Base-by-base conservation (phyloP, 495 filamentous ascomycete species). In the Hypoxylon rickii region DNA sequence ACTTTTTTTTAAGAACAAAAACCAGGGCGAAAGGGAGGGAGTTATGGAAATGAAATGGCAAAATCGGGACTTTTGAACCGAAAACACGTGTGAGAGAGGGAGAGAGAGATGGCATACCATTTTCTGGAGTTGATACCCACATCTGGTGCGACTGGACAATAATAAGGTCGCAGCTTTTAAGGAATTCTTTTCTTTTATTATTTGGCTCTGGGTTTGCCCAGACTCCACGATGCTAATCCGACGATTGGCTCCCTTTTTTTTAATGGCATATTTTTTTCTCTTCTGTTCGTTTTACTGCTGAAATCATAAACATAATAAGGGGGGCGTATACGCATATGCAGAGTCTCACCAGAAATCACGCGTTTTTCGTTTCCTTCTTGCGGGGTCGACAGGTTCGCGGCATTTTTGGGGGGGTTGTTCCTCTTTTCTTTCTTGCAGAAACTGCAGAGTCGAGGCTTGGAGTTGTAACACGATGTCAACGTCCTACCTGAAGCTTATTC, bases 61-160 rank as follows among this genome's bases (percentile, higher is more conserved):
- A n/a, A n/a, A n/a, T n/a, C 51, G 40, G 36, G 52, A 32, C 21
- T 55, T n/a, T n/a, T n/a, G n/a, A n/a, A n/a, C 42, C 41, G 42
- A 41, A 41, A 51, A 24, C 44, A 39, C 41, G 39, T 33, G 24
- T 26, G 42, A 52, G n/a, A n/a, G n/a, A n/a, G n/a, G n/a, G n/a
- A n/a, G n/a, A n/a, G n/a, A n/a, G n/a, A n/a, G 17, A 56, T 29
- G 52, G 51, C 52, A 48, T 57, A 52, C 48, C 57, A 53, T 51
- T 29, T 29, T 29, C 10, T 32, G 32, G 21, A 62, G 52, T 62
- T 62, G 58, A 62, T 62, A 62, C 52, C 52, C 58, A 45, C 55
- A 52, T 44, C 47, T 37, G 32, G 47, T 48, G 47, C 24, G 48
- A 44, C 47, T 43, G 48, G n/a, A n/a, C n/a, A n/a, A 33, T 37